A percentile compares a stretch with the other conserved stretches of the same genome.
Evolutionary conservation across 805 yeast species (phyloP).

Genomic region (Candida nemodendra): DNA sequence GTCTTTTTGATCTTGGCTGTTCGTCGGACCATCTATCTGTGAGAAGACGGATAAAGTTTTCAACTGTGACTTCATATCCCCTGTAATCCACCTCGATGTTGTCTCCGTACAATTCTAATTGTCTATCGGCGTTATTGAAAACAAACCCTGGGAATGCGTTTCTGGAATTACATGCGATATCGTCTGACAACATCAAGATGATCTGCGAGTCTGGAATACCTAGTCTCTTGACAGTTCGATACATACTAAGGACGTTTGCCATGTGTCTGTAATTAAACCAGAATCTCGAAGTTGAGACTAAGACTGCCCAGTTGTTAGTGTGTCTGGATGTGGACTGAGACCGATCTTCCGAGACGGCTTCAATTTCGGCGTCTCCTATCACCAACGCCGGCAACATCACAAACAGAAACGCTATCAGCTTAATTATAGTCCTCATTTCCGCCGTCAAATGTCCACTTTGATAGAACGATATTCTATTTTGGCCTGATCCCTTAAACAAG

Average conservation of each 20-base stretch:
- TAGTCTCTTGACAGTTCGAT: conserved; percentile 90
- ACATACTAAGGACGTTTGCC: conserved; percentile 93
- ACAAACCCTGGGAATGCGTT: conserved; percentile 96
- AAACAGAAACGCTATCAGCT: background rate
- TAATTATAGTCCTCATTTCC: too few relatives aligned
- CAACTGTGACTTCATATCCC: conserved; percentile 98
- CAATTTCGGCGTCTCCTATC: too few relatives aligned
- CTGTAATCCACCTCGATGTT: conserved; percentile 94
- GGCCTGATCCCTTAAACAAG: too few relatives aligned
- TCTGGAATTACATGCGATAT: conserved; percentile 94
- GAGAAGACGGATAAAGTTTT: conserved; percentile 84
- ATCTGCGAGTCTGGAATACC: conserved; percentile 99
- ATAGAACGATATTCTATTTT: too few relatives aligned
- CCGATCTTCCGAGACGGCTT: background rate
- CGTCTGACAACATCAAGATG: conserved; percentile 93
- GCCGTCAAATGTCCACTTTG: too few relatives aligned
- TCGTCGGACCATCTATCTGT: conserved; percentile 96
- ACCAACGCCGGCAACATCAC: background rate
- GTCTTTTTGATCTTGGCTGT: conserved; percentile 88
- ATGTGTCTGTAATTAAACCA: conserved; percentile 99
- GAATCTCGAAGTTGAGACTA: conserved; percentile 92
- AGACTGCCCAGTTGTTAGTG: conserved; percentile 76
- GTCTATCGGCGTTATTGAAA: conserved; percentile 89
- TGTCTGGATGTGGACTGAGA: conserved; percentile 41
- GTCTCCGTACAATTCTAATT: conserved; percentile 89